A percentile compares a stretch with the other conserved stretches of the same genome.
These are phyloP conservation scores for Tulasnella sp. DNA, from an alignment of 768 basidiomycete genomes.

Conservation along the genomic window DNA sequence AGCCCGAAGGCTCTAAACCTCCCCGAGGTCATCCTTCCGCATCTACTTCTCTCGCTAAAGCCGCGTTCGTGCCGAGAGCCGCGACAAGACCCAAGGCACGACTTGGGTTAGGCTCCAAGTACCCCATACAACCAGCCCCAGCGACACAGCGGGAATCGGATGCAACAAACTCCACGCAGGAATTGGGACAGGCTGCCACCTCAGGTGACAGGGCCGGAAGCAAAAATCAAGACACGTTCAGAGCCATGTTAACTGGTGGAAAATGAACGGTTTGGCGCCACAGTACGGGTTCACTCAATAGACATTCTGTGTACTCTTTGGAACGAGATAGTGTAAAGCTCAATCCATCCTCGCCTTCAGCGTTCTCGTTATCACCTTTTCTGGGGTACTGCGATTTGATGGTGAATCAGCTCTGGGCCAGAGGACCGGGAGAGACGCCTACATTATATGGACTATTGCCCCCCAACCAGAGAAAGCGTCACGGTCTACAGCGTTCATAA, in stretches of 20 bases:
- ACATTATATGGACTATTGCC: constrained; percentile 90
- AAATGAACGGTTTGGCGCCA: too few species aligned
- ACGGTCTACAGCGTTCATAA: constrained; percentile 88
- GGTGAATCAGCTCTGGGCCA: background rate
- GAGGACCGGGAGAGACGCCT: constrained; percentile 27
- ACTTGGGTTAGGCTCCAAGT: background rate
- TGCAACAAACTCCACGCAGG: too few species aligned
- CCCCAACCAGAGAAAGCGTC: constrained; percentile 98
- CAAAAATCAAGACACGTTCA: constrained; percentile 12
- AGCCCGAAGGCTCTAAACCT: background rate
- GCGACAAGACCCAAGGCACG: constrained; percentile 7
- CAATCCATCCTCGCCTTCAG: constrained; percentile 88
- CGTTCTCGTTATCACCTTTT: constrained; percentile 63
- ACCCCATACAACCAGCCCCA: too few species aligned
- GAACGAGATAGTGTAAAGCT: background rate
- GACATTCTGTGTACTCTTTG: too few species aligned
- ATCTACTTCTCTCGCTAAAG: background rate
- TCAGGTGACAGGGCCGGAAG: background rate
- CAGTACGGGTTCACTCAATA: too few species aligned
- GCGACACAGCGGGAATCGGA: too few species aligned
- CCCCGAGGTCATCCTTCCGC: background rate
- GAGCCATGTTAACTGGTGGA: constrained; percentile 8
- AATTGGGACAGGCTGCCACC: background rate
- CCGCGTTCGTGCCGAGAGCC: constrained; percentile 12
- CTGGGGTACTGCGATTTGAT: constrained; percentile 30